A percentile compares a stretch with the other conserved stretches of the same genome.
Conservation (phyloP, 805 yeast species). For the Saccharomycodes ludwigii region DNA sequence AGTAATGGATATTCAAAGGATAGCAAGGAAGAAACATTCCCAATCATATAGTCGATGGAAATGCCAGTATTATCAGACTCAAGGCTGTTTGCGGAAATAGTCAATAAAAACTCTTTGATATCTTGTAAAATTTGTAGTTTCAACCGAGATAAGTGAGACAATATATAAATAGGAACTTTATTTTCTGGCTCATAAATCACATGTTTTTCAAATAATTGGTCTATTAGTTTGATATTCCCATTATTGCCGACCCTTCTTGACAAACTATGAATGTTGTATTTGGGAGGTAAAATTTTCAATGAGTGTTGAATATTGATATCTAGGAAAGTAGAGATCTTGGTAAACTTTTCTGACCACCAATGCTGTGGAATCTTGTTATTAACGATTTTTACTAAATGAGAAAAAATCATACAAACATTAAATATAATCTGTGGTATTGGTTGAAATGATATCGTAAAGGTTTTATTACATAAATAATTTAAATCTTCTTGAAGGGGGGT, state of each 20-base stretch:
- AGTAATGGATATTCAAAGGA: not conserved
- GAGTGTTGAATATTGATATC: conserved; percentile 4
- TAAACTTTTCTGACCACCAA: too few relatives aligned
- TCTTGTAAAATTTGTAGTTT: too few relatives aligned
- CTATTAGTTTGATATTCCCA: not conserved
- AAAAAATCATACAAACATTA: conserved; percentile 1
- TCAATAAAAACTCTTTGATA: too few relatives aligned
- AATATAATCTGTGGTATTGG: conserved; percentile 3
- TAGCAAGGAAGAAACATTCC: not conserved
- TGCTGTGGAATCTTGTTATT: too few relatives aligned
- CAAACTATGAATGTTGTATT: conserved; percentile 2
- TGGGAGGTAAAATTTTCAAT: conserved; percentile 4
- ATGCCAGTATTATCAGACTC: too few relatives aligned
- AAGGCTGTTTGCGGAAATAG: too few relatives aligned
- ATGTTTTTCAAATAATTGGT: not conserved
- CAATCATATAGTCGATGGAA: too few relatives aligned
- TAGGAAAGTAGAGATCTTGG: too few relatives aligned
- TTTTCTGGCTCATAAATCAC: conserved; percentile 1
- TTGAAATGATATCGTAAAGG: conserved; percentile 6
- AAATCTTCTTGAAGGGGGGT: not conserved
- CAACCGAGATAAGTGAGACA: too few relatives aligned
- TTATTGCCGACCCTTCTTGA: conserved; percentile 3
- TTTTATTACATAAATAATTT: not conserved
- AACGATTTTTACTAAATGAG: conserved; percentile 2
- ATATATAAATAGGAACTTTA: conserved; percentile 1